phyloP scores from a whole-genome alignment of 768 basidiomycete genomes.

The Boletus pseudopeckii region DNA sequence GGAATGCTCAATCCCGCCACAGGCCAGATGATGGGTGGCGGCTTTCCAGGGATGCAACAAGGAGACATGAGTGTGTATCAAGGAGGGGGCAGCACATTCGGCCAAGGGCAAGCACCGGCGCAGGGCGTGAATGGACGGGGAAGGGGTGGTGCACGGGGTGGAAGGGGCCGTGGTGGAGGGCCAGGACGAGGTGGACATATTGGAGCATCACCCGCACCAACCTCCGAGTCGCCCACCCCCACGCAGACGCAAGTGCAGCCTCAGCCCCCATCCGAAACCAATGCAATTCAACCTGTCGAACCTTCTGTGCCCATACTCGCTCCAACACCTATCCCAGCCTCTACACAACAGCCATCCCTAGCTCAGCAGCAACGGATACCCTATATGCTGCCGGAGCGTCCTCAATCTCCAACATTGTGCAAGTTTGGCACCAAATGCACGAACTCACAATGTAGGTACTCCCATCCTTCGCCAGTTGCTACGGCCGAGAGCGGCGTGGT shows the following conservation, averaged over 20 bases:
- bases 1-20: constrained; percentile 65
- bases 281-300: constrained; percentile 6
- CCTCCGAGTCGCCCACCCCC: constrained; percentile 17
- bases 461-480: constrained; percentile 96
- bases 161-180: constrained; percentile 45
- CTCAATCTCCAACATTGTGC: constrained; percentile 87
- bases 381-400: constrained; percentile 69
- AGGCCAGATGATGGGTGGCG: constrained; percentile 54
- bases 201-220: constrained; percentile 22
- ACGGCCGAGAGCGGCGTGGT: constrained; percentile 94
- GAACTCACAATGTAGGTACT: constrained; percentile 84
- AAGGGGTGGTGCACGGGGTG: constrained; percentile 44
- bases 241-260: constrained; percentile 19
- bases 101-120: constrained; percentile 14
- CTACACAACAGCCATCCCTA: constrained; percentile 8
- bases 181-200: constrained; percentile 40
- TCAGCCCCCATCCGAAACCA: constrained; percentile 16
- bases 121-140: constrained; percentile 37
- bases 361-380: constrained; percentile 36
- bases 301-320: constrained; percentile 19
- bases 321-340: constrained; percentile 29
- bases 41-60: constrained; percentile 59
- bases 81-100: constrained; percentile 25
- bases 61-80: constrained; percentile 46
- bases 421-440: constrained; percentile 91